Evolutionary conservation across 257 asterid genomes (phyloP).

Genomic region (Hygrophila difformis): DNA sequence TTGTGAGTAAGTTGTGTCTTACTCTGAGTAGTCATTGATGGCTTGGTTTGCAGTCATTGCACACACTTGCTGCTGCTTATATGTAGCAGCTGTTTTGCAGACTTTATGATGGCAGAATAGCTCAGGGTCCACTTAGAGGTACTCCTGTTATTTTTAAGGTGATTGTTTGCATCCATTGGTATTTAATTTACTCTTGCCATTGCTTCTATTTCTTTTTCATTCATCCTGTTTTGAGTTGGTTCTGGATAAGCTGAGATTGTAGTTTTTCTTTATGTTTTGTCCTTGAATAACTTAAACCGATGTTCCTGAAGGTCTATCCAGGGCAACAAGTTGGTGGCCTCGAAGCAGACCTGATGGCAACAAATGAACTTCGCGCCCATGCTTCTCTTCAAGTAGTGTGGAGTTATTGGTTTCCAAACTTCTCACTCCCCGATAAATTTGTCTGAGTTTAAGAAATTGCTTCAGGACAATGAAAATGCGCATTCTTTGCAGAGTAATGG

Average conservation of each 20-base stretch:
- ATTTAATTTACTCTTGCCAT: too few relatives aligned
- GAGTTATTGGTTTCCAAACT: slow-evolving; percentile 2
- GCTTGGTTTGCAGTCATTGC: slow-evolving; percentile 3
- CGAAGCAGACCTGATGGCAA: slow-evolving; percentile 91
- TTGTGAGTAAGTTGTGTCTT: too few relatives aligned
- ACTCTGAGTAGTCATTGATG: neutral
- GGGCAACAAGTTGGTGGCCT: slow-evolving; percentile 87
- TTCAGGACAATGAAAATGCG: slow-evolving; percentile 12
- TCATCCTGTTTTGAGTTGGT: too few relatives aligned
- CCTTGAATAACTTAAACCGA: slow-evolving; percentile 8
- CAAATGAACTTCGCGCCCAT: slow-evolving; percentile 86
- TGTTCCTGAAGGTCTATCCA: slow-evolving; percentile 96
- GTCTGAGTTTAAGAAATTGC: neutral
- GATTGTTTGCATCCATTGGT: slow-evolving; percentile 20
- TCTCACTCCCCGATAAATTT: slow-evolving; percentile 1
- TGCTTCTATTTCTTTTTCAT: too few relatives aligned
- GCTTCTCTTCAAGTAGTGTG: slow-evolving; percentile 68
- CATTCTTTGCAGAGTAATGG: slow-evolving; percentile 46
- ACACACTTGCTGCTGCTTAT: slow-evolving; percentile 40
- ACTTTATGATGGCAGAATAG: slow-evolving; percentile 88
- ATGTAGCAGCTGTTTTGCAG: slow-evolving; percentile 62
- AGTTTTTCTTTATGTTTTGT: too few relatives aligned
- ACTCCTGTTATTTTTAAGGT: slow-evolving; percentile 84
- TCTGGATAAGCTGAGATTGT: too few relatives aligned
- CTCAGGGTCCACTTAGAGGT: slow-evolving; percentile 76